phyloP scores from a whole-genome alignment of 345 rosid species.

The Arabidopsis suecica region DNA sequence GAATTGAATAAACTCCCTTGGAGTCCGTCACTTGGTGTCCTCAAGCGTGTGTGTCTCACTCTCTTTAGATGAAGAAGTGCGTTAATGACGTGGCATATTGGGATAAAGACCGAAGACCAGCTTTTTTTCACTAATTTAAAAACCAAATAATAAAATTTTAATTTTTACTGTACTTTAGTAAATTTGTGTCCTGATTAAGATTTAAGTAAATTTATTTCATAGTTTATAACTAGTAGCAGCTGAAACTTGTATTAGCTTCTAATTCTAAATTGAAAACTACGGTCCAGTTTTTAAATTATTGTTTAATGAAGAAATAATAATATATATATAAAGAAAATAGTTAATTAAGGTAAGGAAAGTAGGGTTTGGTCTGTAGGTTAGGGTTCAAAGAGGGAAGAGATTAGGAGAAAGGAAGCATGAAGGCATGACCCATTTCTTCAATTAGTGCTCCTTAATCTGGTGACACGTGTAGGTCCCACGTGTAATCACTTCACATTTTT shows the following conservation, averaged over 20 bases:
- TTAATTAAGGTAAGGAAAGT: constrained; percentile 9
- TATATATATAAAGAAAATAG: neutral
- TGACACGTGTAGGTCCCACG: constrained; percentile 49
- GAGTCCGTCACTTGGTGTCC: constrained; percentile 28
- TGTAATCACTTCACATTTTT: constrained; percentile 32
- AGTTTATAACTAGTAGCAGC: neutral
- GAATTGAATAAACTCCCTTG: constrained; percentile 18
- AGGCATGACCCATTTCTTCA: constrained; percentile 43
- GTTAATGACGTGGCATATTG: constrained; percentile 34
- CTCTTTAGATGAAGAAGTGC: neutral
- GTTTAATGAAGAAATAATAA: neutral
- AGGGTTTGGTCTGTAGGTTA: constrained; percentile 51
- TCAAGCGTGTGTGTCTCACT: constrained; percentile 23
- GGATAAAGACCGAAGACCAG: constrained; percentile 19
- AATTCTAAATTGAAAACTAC: neutral
- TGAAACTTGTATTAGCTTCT: neutral
- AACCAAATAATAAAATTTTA: neutral
- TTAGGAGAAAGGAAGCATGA: constrained; percentile 46
- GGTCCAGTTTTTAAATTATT: neutral
- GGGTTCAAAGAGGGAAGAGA: constrained; percentile 49
- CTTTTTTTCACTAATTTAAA: neutral
- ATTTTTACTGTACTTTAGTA: neutral
- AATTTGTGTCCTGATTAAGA: neutral
- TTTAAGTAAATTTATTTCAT: neutral
- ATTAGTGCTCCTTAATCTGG: constrained; percentile 46